Evolutionary conservation across 2,329 filamentous ascomycete genomes (phyloP).

Genomic region (Emergomyces pasteurianus): DNA sequence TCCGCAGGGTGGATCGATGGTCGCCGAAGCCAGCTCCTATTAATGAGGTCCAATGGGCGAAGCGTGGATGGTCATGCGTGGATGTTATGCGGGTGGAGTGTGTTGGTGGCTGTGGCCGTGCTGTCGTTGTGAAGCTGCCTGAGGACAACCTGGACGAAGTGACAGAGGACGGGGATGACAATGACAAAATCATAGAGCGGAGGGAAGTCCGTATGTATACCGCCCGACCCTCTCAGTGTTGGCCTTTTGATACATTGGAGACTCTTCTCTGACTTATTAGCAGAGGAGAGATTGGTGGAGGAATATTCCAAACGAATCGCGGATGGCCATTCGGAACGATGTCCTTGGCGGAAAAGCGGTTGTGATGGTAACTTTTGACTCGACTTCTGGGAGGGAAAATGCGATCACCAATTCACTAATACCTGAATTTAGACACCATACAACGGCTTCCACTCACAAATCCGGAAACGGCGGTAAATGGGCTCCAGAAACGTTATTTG

Average conservation of each 20-base stretch:
- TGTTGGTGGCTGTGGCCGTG: slow-evolving; percentile 65
- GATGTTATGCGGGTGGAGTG: slow-evolving; percentile 76
- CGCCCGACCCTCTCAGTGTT: no score
- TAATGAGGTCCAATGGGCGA: slow-evolving; percentile 89
- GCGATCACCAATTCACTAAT: slow-evolving; percentile 10
- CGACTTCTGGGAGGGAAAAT: background rate
- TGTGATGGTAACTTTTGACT: slow-evolving; percentile 55
- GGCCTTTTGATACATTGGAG: background rate
- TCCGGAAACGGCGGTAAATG: slow-evolving; percentile 45
- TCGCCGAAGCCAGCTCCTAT: slow-evolving; percentile 79
- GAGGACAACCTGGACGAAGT: slow-evolving; percentile 44
- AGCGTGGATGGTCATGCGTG: slow-evolving; percentile 79
- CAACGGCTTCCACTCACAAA: slow-evolving; percentile 55
- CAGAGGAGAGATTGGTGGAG: slow-evolving; percentile 56
- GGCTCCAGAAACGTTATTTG: slow-evolving; percentile 52
- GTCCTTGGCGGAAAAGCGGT: slow-evolving; percentile 75
- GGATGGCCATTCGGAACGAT: slow-evolving; percentile 65
- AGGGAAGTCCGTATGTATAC: slow-evolving; percentile 31
- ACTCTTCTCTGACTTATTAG: background rate
- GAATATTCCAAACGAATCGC: slow-evolving; percentile 64
- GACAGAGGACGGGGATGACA: slow-evolving; percentile 33
- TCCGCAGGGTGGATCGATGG: slow-evolving; percentile 85
- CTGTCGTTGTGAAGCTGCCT: slow-evolving; percentile 68
- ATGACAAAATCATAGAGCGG: slow-evolving; percentile 29
- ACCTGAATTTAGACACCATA: slow-evolving; percentile 41